Conservation (phyloP, 768 basidiomycete genomes). For the Tylopilus cervinicoccineus region DNA sequence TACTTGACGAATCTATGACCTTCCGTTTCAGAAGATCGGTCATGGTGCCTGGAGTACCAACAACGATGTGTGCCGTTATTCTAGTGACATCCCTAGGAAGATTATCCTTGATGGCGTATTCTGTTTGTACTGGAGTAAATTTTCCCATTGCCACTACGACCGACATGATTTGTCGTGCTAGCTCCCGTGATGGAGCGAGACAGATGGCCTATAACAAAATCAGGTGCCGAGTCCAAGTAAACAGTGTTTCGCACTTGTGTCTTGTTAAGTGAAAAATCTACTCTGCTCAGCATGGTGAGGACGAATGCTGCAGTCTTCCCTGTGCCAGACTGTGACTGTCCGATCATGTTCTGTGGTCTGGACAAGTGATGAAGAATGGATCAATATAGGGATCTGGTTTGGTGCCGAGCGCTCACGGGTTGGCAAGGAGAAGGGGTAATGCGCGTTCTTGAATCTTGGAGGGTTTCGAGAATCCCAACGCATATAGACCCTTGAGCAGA, state of each 20-base stretch:
- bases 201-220: slow-evolving; percentile 70
- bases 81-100: slow-evolving; percentile 59
- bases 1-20: slow-evolving; percentile 72
- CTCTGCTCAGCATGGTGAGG: slow-evolving; percentile 92
- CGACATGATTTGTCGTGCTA: slow-evolving; percentile 96
- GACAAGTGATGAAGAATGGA: slow-evolving; percentile 2
- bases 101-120: slow-evolving; percentile 92
- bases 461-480: slow-evolving; percentile 95
- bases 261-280: slow-evolving; percentile 78
- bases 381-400: not conserved
- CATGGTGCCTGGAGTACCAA: slow-evolving; percentile 97
- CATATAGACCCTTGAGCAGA: slow-evolving; percentile 89
- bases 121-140: slow-evolving; percentile 88
- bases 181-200: slow-evolving; percentile 95
- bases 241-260: slow-evolving; percentile 60
- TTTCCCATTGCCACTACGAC: slow-evolving; percentile 94
- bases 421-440: slow-evolving; percentile 80
- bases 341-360: slow-evolving; percentile 98
- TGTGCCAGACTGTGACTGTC: slow-evolving; percentile 98
- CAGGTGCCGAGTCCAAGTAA: not conserved
- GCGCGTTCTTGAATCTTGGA: slow-evolving; percentile 99
- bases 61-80: slow-evolving; percentile 85
- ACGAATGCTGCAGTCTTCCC: slow-evolving; percentile 99
- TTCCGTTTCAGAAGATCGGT: slow-evolving; percentile 75
- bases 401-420: slow-evolving; percentile 61